Conservation (phyloP, 257 asterid species). For the Nicotiana attenuata region DNA sequence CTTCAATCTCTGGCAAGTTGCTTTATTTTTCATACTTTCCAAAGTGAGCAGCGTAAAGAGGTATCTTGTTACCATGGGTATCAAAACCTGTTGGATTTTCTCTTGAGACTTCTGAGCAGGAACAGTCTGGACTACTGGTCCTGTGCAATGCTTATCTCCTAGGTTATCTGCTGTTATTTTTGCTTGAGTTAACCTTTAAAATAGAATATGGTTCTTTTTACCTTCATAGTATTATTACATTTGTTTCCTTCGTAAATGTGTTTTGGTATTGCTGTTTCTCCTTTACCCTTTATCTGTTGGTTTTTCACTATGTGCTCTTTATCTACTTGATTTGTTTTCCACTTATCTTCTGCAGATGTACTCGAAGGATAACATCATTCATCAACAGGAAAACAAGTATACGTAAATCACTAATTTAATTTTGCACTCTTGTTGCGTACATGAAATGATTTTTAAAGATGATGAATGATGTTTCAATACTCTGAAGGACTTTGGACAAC, state of each 20-base stretch:
- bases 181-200: not conserved
- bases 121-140: not conserved
- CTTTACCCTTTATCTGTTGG: not conserved
- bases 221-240: not conserved
- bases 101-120: not conserved
- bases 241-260: not conserved
- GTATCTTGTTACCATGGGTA: not conserved
- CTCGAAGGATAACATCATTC: not conserved
- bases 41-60: not conserved
- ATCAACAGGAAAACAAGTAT: conserved; percentile 5
- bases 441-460: not conserved
- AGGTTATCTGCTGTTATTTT: not conserved
- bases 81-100: not conserved
- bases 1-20: not conserved
- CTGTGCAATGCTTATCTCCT: not conserved
- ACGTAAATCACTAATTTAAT: not conserved
- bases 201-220: not conserved
- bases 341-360: conserved; percentile 2
- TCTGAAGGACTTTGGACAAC: not conserved
- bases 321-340: not conserved
- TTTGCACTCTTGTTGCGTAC: not conserved
- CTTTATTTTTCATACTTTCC: not conserved
- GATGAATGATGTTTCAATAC: not conserved
- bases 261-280: not conserved
- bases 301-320: not conserved